These are phyloP conservation scores for Globomyces pollinis-pini DNA, from an alignment of 192 early-diverging fungal genomes.

Conservation along the genomic window DNA sequence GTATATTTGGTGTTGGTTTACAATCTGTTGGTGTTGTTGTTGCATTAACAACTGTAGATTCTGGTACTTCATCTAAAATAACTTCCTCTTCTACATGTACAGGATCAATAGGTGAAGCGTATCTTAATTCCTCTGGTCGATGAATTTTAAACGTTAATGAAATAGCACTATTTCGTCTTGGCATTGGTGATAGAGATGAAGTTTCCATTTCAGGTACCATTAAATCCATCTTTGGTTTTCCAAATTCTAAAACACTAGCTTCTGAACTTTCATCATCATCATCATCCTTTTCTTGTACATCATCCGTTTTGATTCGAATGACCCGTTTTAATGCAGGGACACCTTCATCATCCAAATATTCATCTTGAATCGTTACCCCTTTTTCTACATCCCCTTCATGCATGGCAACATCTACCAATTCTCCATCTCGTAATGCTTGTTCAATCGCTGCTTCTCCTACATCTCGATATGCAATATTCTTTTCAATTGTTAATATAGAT, in stretches of 20 bases:
- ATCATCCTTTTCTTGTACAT: slow-evolving; percentile 3
- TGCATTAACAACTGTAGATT: too few relatives aligned
- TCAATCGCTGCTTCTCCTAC: neutral
- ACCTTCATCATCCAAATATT: neutral
- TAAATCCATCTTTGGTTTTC: neutral
- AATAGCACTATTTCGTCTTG: neutral
- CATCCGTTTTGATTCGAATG: neutral
- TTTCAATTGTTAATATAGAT: slow-evolving; percentile 47
- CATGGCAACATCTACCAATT: slow-evolving; percentile 1
- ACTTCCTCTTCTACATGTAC: neutral
- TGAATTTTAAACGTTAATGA: slow-evolving; percentile 5
- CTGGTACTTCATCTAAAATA: neutral
- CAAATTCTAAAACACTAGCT: neutral
- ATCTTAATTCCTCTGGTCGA: neutral
- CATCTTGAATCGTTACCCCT: slow-evolving; percentile 1
- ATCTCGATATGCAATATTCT: slow-evolving; percentile 30
- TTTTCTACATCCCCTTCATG: neutral
- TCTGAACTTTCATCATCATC: slow-evolving; percentile 10
- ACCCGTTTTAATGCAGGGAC: neutral
- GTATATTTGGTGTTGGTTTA: too few relatives aligned
- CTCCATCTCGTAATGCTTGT: neutral
- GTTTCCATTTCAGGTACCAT: slow-evolving; percentile 5
- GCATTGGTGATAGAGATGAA: neutral
- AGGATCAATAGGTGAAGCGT: neutral
- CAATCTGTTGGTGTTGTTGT: too few relatives aligned